Conservation (phyloP, 2,329 filamentous ascomycete genomes). For the Fusarium aywerte region DNA sequence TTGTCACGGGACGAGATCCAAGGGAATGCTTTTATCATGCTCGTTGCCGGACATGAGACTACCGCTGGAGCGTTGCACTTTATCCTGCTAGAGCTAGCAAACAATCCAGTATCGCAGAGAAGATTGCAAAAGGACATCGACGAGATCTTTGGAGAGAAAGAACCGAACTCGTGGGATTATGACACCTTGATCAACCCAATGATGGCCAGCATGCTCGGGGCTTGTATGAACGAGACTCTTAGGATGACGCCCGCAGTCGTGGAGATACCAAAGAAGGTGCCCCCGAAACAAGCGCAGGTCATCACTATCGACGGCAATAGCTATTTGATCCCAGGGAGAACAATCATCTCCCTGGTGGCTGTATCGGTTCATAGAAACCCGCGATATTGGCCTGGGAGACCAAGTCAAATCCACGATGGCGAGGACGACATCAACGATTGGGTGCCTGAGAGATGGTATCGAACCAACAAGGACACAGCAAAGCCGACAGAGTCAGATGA, state of each 20-base stretch:
- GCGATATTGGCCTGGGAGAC: slow-evolving; percentile 73
- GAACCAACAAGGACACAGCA: slow-evolving; percentile 35
- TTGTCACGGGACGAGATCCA: slow-evolving; percentile 74
- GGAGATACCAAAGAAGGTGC: slow-evolving; percentile 75
- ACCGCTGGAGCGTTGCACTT: slow-evolving; percentile 81
- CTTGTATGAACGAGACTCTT: slow-evolving; percentile 81
- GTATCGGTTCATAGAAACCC: slow-evolving; percentile 73
- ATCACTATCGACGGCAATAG: slow-evolving; percentile 68
- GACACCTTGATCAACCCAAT: slow-evolving; percentile 73
- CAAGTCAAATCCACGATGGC: slow-evolving; percentile 56
- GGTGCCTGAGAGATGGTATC: slow-evolving; percentile 78
- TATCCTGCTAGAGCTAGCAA: slow-evolving; percentile 73
- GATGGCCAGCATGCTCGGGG: slow-evolving; percentile 75
- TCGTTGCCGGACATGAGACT: slow-evolving; percentile 83
- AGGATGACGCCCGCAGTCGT: slow-evolving; percentile 77
- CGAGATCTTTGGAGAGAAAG: slow-evolving; percentile 66
- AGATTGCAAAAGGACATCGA: slow-evolving; percentile 76
- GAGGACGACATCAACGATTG: slow-evolving; percentile 73
- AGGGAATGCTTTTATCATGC: slow-evolving; percentile 76
- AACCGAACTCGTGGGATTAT: slow-evolving; percentile 75
- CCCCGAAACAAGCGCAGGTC: slow-evolving; percentile 61
- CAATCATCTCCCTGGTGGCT: slow-evolving; percentile 66
- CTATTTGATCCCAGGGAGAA: slow-evolving; percentile 66
- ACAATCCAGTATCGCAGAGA: slow-evolving; percentile 71
- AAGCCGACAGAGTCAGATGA: slow-evolving; percentile 25